A percentile compares a stretch with the other conserved stretches of the same genome.
Evolutionary conservation across 1,139 yeast genomes (phyloP).

Genomic region (Magnusiomyces fungicola): DNA sequence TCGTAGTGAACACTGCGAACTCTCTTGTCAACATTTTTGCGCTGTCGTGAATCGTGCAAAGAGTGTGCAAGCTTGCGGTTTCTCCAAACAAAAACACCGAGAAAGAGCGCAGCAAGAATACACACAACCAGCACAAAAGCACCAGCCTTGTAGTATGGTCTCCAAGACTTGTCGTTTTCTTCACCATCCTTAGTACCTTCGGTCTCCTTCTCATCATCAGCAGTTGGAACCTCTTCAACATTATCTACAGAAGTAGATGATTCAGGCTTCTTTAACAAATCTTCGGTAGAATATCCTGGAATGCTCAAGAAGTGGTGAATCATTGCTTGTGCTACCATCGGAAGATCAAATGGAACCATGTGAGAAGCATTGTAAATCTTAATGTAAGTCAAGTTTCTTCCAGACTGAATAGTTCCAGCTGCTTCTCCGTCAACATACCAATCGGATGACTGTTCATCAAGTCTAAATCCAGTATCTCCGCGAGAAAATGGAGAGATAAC

Average conservation of each 20-base stretch:
- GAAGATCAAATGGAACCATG: slow-evolving; percentile 89
- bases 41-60: slow-evolving; percentile 1
- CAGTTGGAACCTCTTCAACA: slow-evolving; percentile 7
- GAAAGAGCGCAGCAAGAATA: slow-evolving; percentile 24
- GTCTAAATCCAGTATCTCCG: slow-evolving; percentile 5
- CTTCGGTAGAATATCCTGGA: slow-evolving; percentile 9
- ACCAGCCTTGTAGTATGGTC: slow-evolving; percentile 37
- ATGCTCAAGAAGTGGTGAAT: slow-evolving; percentile 21
- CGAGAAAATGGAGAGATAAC: not conserved
- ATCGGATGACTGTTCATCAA: slow-evolving; percentile 5
- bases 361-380: slow-evolving; percentile 74
- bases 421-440: slow-evolving; percentile 26
- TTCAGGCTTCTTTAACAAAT: slow-evolving; percentile 2
- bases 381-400: slow-evolving; percentile 70
- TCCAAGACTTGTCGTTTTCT: slow-evolving; percentile 24
- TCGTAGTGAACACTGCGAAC: slow-evolving; percentile 16
- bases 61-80: slow-evolving; percentile 15
- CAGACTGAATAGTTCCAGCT: slow-evolving; percentile 34
- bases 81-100: slow-evolving; percentile 25
- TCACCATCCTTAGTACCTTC: slow-evolving; percentile 16
- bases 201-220: slow-evolving; percentile 14
- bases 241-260: slow-evolving; percentile 3
- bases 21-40: not conserved
- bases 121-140: slow-evolving; percentile 32
- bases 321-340: slow-evolving; percentile 63